A percentile compares a stretch with the other conserved stretches of the same genome.
Evolutionary conservation across 495 filamentous ascomycete genomes (phyloP).

Genomic region (Hypoxylon fragiforme): DNA sequence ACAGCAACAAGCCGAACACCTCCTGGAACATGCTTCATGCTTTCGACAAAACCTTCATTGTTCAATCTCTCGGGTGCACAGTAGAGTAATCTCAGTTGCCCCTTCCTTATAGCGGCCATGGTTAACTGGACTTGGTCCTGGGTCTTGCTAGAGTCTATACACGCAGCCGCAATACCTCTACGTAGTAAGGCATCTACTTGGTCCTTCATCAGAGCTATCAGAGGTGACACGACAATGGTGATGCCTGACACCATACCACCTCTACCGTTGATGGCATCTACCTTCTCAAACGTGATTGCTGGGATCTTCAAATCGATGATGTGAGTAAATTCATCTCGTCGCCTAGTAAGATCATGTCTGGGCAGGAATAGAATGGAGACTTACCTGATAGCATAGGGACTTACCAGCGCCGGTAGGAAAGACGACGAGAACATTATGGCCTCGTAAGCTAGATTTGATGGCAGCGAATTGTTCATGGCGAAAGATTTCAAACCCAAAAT

Average conservation of each 20-base stretch:
- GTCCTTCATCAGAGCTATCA: slow-evolving; percentile 64
- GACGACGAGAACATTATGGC: slow-evolving; percentile 55
- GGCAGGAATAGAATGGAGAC: not conserved
- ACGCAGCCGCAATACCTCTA: slow-evolving; percentile 53
- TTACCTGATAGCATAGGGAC: slow-evolving; percentile 56
- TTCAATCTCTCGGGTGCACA: slow-evolving; percentile 62
- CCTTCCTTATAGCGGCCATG: slow-evolving; percentile 47
- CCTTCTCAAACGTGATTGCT: slow-evolving; percentile 54
- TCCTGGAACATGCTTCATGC: slow-evolving; percentile 53
- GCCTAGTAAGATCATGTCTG: too few relatives aligned
- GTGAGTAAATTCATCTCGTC: not conserved
- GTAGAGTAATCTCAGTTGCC: slow-evolving; percentile 56
- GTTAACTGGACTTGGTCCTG: slow-evolving; percentile 50
- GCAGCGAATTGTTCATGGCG: slow-evolving; percentile 58
- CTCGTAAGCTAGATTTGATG: slow-evolving; percentile 52
- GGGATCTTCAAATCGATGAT: slow-evolving; percentile 48
- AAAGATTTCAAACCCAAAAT: slow-evolving; percentile 53
- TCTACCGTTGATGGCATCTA: slow-evolving; percentile 39
- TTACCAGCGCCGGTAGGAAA: slow-evolving; percentile 66
- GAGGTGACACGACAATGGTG: slow-evolving; percentile 58
- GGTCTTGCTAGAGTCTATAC: slow-evolving; percentile 56
- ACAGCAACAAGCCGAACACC: slow-evolving; percentile 60
- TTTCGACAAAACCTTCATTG: slow-evolving; percentile 60
- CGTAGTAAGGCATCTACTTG: slow-evolving; percentile 56
- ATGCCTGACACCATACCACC: slow-evolving; percentile 43